Evolutionary conservation across 768 basidiomycete species (phyloP).

Genomic region (Boletus barrowsii): DNA sequence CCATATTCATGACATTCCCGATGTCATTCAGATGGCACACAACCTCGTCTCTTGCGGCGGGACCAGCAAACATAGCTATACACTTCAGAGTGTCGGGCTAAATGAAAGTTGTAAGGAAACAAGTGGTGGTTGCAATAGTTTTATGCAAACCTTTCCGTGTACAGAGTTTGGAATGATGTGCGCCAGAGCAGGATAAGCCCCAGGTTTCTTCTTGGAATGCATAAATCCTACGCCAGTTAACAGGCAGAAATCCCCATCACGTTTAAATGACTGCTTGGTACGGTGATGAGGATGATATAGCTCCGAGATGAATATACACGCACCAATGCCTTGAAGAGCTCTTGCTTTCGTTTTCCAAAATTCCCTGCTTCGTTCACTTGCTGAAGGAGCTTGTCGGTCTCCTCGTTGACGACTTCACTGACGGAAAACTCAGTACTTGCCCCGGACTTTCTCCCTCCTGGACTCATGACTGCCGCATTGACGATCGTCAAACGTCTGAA

Average conservation of each 20-base stretch:
- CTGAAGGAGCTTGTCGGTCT: constrained; percentile 4
- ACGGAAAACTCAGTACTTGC: background rate
- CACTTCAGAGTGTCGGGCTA: background rate
- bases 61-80: constrained; percentile 5
- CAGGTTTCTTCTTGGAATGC: background rate
- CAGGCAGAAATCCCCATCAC: background rate
- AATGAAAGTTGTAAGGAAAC: background rate
- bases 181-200: background rate
- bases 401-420: background rate
- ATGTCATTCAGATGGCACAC: background rate
- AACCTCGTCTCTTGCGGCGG: background rate
- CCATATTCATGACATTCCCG: constrained; percentile 3
- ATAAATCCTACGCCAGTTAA: background rate
- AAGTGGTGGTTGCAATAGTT: background rate
- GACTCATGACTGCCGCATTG: background rate
- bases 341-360: background rate
- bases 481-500: background rate
- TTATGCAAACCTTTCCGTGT: background rate
- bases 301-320: background rate
- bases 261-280: background rate
- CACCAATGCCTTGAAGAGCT: constrained; percentile 4
- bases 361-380: background rate
- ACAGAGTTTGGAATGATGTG: constrained; percentile 1
- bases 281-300: background rate
- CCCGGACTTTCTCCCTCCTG: background rate